Conservation (phyloP, 495 filamentous ascomycete species). For the Cercophora sp. region DNA sequence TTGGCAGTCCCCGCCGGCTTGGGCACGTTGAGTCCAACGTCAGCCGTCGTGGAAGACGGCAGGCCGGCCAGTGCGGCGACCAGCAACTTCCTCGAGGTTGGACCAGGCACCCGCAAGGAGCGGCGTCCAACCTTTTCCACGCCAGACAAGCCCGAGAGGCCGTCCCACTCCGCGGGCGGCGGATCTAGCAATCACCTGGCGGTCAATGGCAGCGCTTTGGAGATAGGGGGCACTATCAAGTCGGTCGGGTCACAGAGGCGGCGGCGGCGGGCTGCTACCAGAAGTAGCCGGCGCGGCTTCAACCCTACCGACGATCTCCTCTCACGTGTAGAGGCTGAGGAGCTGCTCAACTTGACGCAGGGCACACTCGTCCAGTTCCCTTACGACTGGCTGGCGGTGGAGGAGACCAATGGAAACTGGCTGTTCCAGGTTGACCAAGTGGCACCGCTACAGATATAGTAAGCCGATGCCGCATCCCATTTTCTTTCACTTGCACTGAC, state of each 20-base stretch:
- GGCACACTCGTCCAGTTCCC: conserved; percentile 89
- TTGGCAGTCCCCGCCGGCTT: conserved; percentile 8
- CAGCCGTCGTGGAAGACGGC: neutral
- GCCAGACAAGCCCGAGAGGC: conserved; percentile 40
- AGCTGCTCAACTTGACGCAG: conserved; percentile 76
- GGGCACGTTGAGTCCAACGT: conserved; percentile 17
- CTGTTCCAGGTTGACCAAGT: conserved; percentile 93
- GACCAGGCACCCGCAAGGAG: conserved; percentile 32
- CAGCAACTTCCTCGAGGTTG: conserved; percentile 13
- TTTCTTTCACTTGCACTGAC: neutral
- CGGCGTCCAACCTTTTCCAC: conserved; percentile 43
- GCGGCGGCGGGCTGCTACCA: conserved; percentile 72
- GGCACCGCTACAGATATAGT: conserved; percentile 97
- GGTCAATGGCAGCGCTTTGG: conserved; percentile 9
- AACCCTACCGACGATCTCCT: conserved; percentile 61
- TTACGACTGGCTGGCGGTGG: conserved; percentile 87
- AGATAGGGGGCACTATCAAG: conserved; percentile 8
- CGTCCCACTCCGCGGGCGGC: conserved; percentile 27
- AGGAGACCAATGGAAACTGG: conserved; percentile 93
- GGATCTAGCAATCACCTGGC: conserved; percentile 10
- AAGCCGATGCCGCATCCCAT: conserved; percentile 39
- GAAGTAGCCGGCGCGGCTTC: conserved; percentile 68
- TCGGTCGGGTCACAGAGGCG: conserved; percentile 35
- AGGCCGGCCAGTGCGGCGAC: neutral
- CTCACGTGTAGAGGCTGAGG: conserved; percentile 68